Conservation (phyloP, 129 eudicot species). For the Saussurea involucrata region DNA sequence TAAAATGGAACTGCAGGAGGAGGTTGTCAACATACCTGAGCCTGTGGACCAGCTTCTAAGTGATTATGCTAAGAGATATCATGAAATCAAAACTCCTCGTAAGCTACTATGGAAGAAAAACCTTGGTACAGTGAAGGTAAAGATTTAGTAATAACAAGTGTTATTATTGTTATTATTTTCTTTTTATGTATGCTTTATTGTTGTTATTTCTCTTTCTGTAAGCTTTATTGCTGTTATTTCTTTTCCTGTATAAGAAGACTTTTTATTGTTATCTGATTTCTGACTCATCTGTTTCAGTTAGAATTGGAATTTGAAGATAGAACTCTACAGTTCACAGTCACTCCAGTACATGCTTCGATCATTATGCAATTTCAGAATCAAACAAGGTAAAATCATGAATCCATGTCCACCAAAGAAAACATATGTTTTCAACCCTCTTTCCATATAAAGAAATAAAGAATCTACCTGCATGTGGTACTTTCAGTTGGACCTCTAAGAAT, state of each 20-base stretch:
- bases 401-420: not conserved
- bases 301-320: conserved; percentile 91
- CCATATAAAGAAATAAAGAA: not conserved
- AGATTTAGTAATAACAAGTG: not conserved
- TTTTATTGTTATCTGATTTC: conserved; percentile 1
- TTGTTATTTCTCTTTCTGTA: not conserved
- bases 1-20: conserved; percentile 58
- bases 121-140: conserved; percentile 93
- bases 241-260: not conserved
- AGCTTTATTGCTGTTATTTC: not conserved
- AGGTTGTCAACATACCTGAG: conserved; percentile 68
- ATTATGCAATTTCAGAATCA: conserved; percentile 88
- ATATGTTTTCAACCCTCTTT: not conserved
- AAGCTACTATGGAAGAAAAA: conserved; percentile 95
- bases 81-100: conserved; percentile 95
- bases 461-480: conserved; percentile 13
- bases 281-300: conserved; percentile 40
- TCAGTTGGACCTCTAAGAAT: conserved; percentile 82
- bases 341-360: conserved; percentile 90
- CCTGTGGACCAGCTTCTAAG: conserved; percentile 68
- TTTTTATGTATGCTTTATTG: not conserved
- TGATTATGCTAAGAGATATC: conserved; percentile 81
- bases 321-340: conserved; percentile 68
- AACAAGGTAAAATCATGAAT: conserved; percentile 44
- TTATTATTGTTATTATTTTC: not conserved